Evolutionary conservation across 768 basidiomycete species (phyloP), one percentile per base, ranked within the genome.

Genomic region (Lactarius hengduanensis): DNA sequence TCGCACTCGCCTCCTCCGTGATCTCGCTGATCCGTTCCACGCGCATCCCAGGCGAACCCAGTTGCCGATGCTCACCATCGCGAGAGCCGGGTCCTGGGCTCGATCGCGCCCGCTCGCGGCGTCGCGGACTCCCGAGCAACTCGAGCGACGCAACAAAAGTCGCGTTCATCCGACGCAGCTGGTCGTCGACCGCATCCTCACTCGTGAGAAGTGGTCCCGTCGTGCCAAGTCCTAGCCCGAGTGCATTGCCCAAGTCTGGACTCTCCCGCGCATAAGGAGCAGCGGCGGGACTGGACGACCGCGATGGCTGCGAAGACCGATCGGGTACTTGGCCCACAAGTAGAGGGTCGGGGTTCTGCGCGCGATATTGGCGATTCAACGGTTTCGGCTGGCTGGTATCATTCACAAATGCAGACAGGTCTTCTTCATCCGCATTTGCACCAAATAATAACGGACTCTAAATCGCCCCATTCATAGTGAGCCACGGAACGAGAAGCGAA

Each of bases 371-470:
- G 13, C 71, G 67, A 20, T 60, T 63, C 9, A 92, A 78, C 3
- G 90, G 90, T 71, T 86, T 87, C 30, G 88, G 81, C 30, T 83
- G 78, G 70, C 90, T 90, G 59, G 91, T 90, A 57, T 91, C 88
- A 72, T 88, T 86, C 50, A 92, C 87, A 71, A 92, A 92, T 15
- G 82, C 79, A 5, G 90, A 90, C 34, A 92, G 85, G 59, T 91
- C 91, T 69, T 91, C 90, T 70, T 92, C 88, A 68, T 92, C 88
- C 7, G 84, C 83, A 55, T 78, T 77, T 1, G 78, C 76, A 60
- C 80, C 80, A 63, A 86, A 74, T 72, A 79, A 83, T 5, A 82
- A 81, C 9, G 84, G 73, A 50, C 73, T 75, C 77, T 78, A 22
- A 16, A 54, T 50, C 18, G 66, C 50, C 62, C 38, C 41, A 18